phyloP scores from a whole-genome alignment of 768 basidiomycete genomes.

The Amanita inopinata region DNA sequence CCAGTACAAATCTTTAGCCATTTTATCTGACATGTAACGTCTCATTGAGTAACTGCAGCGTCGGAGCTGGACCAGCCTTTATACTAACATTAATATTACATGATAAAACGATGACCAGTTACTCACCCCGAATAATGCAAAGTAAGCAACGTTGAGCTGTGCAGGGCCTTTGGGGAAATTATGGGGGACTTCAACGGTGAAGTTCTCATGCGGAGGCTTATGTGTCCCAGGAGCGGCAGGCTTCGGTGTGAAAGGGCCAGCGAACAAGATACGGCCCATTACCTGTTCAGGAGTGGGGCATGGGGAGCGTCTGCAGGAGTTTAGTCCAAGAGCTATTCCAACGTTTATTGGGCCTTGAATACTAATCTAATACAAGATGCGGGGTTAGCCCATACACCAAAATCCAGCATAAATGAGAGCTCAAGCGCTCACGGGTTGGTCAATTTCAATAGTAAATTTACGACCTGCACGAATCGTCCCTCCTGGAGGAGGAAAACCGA shows the following conservation, averaged over 20 bases:
- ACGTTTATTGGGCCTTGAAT: conserved; percentile 33
- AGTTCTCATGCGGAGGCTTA: conserved; percentile 35
- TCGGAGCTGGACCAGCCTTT: conserved; percentile 24
- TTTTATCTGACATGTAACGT: conserved; percentile 18
- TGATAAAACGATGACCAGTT: not conserved
- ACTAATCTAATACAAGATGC: too few relatives aligned
- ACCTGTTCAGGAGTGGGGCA: conserved; percentile 17
- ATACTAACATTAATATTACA: not conserved
- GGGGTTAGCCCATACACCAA: too few relatives aligned
- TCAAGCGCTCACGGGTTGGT: conserved; percentile 33
- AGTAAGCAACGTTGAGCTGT: conserved; percentile 26
- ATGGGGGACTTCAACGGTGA: conserved; percentile 31
- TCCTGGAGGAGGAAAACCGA: conserved; percentile 30
- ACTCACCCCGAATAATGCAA: conserved; percentile 32
- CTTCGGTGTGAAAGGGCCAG: conserved; percentile 32
- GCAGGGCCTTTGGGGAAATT: conserved; percentile 19
- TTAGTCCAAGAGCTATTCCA: conserved; percentile 34
- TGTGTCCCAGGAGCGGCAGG: conserved; percentile 15
- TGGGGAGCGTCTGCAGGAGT: conserved; percentile 21
- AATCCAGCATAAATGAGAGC: too few relatives aligned
- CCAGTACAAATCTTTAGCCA: not conserved
- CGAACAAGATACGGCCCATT: conserved; percentile 37
- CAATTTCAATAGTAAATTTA: conserved; percentile 33
- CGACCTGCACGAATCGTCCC: conserved; percentile 26
- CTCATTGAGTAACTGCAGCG: conserved; percentile 22